A percentile compares a stretch with the other conserved stretches of the same genome.
These are phyloP conservation scores for Zygoascus sp. DNA, from an alignment of 1,139 yeast species.

Conservation along the genomic window DNA sequence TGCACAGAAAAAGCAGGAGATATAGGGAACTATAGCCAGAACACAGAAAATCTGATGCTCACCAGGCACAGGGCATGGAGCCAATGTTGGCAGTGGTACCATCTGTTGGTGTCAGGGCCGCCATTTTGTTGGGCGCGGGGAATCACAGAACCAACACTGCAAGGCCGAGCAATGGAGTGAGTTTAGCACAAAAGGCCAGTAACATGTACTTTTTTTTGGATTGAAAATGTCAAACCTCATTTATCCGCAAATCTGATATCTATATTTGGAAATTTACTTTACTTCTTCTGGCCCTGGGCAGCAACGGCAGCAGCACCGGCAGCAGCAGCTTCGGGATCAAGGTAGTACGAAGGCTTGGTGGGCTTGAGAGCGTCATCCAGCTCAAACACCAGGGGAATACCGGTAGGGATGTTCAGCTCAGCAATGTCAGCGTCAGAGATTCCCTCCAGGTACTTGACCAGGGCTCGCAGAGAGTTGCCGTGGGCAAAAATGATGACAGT, in stretches of 20 bases:
- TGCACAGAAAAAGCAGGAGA: no score
- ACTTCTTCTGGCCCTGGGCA: slow-evolving; percentile 78
- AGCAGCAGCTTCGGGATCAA: slow-evolving; percentile 99
- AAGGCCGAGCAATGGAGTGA: neutral
- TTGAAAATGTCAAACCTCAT: neutral
- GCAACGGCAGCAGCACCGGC: slow-evolving; percentile 99
- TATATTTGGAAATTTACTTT: slow-evolving; percentile 18
- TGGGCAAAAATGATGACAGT: slow-evolving; percentile 94
- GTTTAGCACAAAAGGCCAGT: neutral
- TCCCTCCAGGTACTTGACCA: slow-evolving; percentile 93
- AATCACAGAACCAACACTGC: neutral
- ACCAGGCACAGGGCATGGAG: no score
- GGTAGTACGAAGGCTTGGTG: slow-evolving; percentile 89
- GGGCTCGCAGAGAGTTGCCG: slow-evolving; percentile 97
- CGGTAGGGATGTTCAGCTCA: slow-evolving; percentile 95
- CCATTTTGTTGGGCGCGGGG: slow-evolving; percentile 4
- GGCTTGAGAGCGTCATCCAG: slow-evolving; percentile 85
- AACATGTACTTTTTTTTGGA: no score
- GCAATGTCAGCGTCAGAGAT: slow-evolving; percentile 92
- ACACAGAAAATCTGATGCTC: no score
- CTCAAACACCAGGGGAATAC: slow-evolving; percentile 97
- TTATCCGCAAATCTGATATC: neutral
- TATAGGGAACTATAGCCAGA: no score
- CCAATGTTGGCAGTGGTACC: no score
- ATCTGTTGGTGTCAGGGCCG: no score